Base-by-base conservation (phyloP, 1,139 yeast genomes). In the Hyphopichia burtonii region DNA sequence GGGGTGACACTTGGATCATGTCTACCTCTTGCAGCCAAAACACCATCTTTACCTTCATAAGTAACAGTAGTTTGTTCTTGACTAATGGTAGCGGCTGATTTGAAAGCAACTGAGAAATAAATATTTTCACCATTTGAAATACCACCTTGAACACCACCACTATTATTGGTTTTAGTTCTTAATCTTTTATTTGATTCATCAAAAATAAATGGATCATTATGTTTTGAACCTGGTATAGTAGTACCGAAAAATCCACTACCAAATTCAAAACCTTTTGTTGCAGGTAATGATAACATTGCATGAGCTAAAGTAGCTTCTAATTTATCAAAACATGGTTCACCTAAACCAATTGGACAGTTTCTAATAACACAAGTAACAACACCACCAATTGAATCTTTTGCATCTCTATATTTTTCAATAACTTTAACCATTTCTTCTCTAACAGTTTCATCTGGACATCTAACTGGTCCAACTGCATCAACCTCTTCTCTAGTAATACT, bases 1-100 rank as follows among this genome's bases (percentile, higher is more conserved):
- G 99, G 99, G 12, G 96, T 95, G 43, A 93, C 99, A 59, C 93
- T 89, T 25, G 99, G 99, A 63, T 93, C 99, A 60, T 93, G 99
- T 74, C 99, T 86, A 46, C 99, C 99, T 63, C 93, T 83, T 33
- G 99, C 96, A 41, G 95, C 96, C 50, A 93, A 77, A 15, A 85
- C 81, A 57, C 99, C 99, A 37, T 71, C 79, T 48, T 76, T 74
- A 54, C 99, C 99, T 23, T 86, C 91, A 68, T 91, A 93, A 38
- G 93, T 80, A 28, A 90, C 80, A 19, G 99, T 93, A 36, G 74
- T 68, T 70, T 93, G 99, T 58, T 86, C 95, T 71, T 90, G 95
- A 42, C 95, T 83, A 52, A 93, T 93, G 36, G 99, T 93, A 42
- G 99, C 99, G 36, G 97, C 98, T 2, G 97, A 90, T 73, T 93